Evolutionary conservation across 2,329 filamentous ascomycete species (phyloP).

Genomic region (Hypoxylon sp.): DNA sequence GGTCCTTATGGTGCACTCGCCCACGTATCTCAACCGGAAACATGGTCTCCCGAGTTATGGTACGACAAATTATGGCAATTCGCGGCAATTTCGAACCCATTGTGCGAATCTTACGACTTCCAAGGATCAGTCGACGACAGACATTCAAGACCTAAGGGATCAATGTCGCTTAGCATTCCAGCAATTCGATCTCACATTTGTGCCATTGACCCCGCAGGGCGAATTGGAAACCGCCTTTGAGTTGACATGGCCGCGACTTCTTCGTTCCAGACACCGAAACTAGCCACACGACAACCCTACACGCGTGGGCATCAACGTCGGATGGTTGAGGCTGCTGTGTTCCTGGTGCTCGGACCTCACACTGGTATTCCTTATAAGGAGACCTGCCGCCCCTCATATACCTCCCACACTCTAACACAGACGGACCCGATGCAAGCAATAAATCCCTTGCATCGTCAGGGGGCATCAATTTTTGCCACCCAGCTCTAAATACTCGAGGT

Average conservation of each 20-base stretch:
- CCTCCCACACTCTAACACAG: not conserved
- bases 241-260: not conserved
- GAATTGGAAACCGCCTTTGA: not conserved
- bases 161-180: not conserved
- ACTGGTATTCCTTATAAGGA: not conserved
- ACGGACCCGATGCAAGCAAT: too few species aligned
- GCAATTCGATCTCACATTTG: not conserved
- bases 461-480: not conserved
- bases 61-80: not conserved
- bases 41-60: not conserved
- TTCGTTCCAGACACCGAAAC: not conserved
- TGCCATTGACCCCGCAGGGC: not conserved
- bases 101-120: not conserved
- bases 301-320: not conserved
- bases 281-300: not conserved
- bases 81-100: not conserved
- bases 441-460: not conserved
- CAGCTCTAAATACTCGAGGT: not conserved
- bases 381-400: not conserved
- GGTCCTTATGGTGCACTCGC: slow-evolving; percentile 5
- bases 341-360: not conserved
- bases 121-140: not conserved
- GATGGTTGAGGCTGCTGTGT: not conserved
- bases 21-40: not conserved
- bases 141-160: not conserved